Conservation (phyloP, 2,329 filamentous ascomycete genomes). For the Saccharata proteae region DNA sequence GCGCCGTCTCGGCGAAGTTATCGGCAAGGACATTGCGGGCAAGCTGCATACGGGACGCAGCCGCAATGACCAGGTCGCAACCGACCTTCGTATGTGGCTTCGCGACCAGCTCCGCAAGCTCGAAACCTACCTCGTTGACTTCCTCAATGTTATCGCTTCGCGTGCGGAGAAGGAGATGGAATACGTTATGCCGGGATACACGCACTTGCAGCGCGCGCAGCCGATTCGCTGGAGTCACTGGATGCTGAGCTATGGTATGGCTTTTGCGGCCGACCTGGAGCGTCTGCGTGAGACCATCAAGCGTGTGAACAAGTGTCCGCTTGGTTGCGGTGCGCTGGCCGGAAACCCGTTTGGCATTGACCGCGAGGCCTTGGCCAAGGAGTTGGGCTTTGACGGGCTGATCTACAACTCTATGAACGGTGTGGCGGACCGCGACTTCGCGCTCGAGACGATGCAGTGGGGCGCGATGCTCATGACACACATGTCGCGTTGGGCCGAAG, state of each 20-base stretch:
- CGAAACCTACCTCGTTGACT: constrained; percentile 53
- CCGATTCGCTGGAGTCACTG: constrained; percentile 74
- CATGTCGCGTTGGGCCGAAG: constrained; percentile 70
- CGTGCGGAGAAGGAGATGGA: constrained; percentile 66
- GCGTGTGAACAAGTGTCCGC: constrained; percentile 60
- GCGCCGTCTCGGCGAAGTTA: constrained; percentile 57
- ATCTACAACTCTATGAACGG: constrained; percentile 67
- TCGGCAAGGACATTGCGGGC: constrained; percentile 72
- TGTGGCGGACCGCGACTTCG: constrained; percentile 69
- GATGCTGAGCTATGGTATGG: constrained; percentile 62
- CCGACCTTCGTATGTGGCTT: constrained; percentile 84
- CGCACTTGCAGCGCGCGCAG: constrained; percentile 71
- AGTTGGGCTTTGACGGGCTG: constrained; percentile 67
- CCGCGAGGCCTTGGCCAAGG: constrained; percentile 63
- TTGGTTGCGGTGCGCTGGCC: constrained; percentile 66
- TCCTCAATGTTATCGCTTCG: constrained; percentile 56
- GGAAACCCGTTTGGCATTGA: constrained; percentile 77
- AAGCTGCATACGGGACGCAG: constrained; percentile 84
- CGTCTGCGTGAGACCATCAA: constrained; percentile 60
- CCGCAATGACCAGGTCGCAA: constrained; percentile 82
- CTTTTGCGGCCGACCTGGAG: constrained; percentile 64
- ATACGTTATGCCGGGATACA: constrained; percentile 77
- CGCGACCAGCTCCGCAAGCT: constrained; percentile 60
- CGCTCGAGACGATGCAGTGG: constrained; percentile 73
- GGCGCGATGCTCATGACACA: constrained; percentile 66